Base-by-base conservation (phyloP, 306 rosid species). In the Lathyrus tuberosus region DNA sequence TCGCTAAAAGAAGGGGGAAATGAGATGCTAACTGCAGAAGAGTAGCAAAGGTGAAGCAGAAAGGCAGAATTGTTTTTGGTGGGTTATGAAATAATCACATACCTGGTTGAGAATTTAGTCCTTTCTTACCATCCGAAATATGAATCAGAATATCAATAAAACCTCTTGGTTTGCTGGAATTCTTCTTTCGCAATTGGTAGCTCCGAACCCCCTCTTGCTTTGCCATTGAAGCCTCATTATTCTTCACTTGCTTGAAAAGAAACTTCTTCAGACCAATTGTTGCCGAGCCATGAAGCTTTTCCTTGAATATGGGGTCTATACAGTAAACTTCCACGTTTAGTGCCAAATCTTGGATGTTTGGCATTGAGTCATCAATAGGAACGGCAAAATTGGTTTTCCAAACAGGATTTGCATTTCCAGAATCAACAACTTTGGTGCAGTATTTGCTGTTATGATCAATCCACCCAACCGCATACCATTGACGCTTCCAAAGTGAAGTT, bases 391-490 rank as follows among this genome's bases (percentile, higher is more conserved):
- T 86, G 79, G 89, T 88, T 76, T 79, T 88, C 96, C 97, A 91
- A 14, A 81, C 86, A 20, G 97, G 97, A 80, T 84, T 88, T 61
- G 78, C 88, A 71, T 83, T 84, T 69, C 88, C 96, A 11, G 91
- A 87, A 46, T 86, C 77, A 72, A 86, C 93, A 30, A 87, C 82
- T 76, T 81, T 91, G 74, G 97, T 88, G 86, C 93, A 89, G 74
- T 87, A 88, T 76, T 86, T 91, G 88, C 84, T 85, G n/a, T 85
- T 68, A 10, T 81, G 76, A 76, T 91, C 90, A 56, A 89, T 73
- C 96, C 97, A 91, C 17, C 86, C 96, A 42, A 91, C 96, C 5
- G 90, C 97, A 61, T 73, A 87, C 96, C 94, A 91, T 46, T 87
- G 97, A 62, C 87, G 94, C 82, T 84, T 91, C 91, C 89, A 87